Percentiles rank a stretch among this genome's conserved stretches.
Conservation (phyloP, 2,329 filamentous ascomycete genomes). For the Lachnellula arida region DNA sequence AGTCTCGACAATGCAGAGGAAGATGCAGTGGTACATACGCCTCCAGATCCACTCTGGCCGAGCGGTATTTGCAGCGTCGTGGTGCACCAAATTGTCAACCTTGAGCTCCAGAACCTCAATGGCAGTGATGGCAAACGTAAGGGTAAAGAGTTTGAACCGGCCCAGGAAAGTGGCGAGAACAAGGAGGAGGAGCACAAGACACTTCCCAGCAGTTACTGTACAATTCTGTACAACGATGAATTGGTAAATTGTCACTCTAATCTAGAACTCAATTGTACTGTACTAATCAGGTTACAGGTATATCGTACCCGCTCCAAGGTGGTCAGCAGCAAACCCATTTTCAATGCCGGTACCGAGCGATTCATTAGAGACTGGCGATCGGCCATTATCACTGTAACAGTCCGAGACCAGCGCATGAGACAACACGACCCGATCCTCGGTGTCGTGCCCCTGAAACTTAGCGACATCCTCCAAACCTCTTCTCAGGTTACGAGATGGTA, state of each 20-base stretch:
- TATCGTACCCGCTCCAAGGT: conserved; percentile 96
- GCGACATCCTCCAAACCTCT: conserved; percentile 80
- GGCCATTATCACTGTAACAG: conserved; percentile 77
- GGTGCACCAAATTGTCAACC: conserved; percentile 90
- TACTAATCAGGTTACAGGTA: conserved; percentile 39
- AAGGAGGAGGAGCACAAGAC: conserved; percentile 78
- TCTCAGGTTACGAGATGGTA: conserved; percentile 87
- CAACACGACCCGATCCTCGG: conserved; percentile 94
- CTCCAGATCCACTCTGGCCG: conserved; percentile 94
- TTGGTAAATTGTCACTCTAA: conserved; percentile 43
- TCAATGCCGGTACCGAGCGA: conserved; percentile 91
- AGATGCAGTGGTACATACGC: conserved; percentile 82
- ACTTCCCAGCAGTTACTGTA: conserved; percentile 90
- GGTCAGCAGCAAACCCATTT: conserved; percentile 90
- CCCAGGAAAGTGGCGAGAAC: conserved; percentile 76
- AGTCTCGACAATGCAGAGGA: conserved; percentile 67
- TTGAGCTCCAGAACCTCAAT: conserved; percentile 88
- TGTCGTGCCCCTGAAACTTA: conserved; percentile 81
- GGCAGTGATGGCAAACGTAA: conserved; percentile 77
- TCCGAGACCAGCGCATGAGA: conserved; percentile 82
- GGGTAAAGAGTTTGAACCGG: conserved; percentile 84
- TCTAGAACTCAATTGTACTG: conserved; percentile 5
- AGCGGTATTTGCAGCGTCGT: conserved; percentile 83
- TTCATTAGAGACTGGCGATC: conserved; percentile 94
- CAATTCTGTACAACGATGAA: conserved; percentile 84